These are phyloP conservation scores for Cercophora newfieldiana DNA, from an alignment of 495 filamentous ascomycete genomes.

Conservation along the genomic window DNA sequence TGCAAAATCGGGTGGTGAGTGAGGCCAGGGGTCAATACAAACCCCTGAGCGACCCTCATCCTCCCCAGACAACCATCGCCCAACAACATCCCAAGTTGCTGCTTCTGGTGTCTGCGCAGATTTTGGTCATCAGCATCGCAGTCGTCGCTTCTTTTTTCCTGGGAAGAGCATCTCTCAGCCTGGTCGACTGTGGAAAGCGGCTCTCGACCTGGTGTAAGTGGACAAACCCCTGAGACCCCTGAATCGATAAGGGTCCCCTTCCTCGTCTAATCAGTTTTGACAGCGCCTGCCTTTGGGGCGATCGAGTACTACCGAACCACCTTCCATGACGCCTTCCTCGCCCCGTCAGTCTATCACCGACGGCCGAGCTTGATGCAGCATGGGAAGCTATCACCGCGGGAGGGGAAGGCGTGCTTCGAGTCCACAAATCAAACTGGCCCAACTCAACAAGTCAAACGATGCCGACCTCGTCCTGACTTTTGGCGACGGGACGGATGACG, in stretches of 20 bases:
- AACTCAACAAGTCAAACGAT: not conserved
- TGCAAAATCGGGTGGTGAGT: too few relatives aligned
- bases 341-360: not conserved
- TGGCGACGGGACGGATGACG: not conserved
- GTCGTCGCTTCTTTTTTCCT: not conserved
- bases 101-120: too few relatives aligned
- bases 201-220: not conserved
- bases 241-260: too few relatives aligned
- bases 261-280: not conserved
- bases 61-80: too few relatives aligned
- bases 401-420: not conserved
- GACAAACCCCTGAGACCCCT: not conserved
- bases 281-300: not conserved
- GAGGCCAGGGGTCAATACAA: too few relatives aligned
- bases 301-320: conserved; percentile 1
- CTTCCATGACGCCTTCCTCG: not conserved
- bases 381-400: not conserved
- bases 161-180: not conserved
- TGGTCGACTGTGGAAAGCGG: not conserved
- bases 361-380: not conserved
- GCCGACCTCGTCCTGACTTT: not conserved
- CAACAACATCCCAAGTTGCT: too few relatives aligned
- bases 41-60: too few relatives aligned
- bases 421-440: not conserved
- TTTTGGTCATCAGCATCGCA: not conserved